Conservation (phyloP, 2,329 filamentous ascomycete genomes). For the Ceratocystis destructans region DNA sequence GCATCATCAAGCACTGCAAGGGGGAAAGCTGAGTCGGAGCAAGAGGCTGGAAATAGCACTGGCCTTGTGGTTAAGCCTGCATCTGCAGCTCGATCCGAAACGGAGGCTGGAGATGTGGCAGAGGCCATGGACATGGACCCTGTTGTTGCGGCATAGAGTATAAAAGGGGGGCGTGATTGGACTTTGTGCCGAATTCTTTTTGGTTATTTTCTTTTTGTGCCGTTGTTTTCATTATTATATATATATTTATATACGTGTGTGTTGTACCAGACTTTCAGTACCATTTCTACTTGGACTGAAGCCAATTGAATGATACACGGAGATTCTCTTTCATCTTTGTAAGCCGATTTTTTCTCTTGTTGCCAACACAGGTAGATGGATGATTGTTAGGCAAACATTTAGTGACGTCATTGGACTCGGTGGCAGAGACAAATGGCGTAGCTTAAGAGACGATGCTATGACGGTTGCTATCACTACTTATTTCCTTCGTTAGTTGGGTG, state of each 20-base stretch:
- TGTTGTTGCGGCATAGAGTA: background rate
- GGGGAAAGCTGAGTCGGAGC: background rate
- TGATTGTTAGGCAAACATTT: background rate
- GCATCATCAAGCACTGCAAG: background rate
- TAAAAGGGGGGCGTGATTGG: background rate
- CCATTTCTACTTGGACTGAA: no score
- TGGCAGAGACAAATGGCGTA: no score
- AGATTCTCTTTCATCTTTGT: no score
- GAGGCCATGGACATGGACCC: slow-evolving; percentile 12
- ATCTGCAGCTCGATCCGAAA: background rate
- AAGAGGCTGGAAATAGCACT: background rate
- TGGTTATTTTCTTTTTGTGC: slow-evolving; percentile 4
- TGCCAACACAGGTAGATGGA: no score
- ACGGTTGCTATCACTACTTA: no score
- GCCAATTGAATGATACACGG: no score
- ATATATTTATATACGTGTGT: background rate
- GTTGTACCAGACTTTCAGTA: no score
- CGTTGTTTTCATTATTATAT: background rate
- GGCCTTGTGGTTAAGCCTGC: background rate
- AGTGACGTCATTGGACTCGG: background rate
- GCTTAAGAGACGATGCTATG: no score
- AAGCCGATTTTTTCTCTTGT: no score
- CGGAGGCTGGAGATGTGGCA: background rate
- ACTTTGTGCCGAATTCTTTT: background rate
- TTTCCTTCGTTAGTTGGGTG: no score